These are phyloP conservation scores for Monosporozyma aquatica DNA, from an alignment of 805 yeast genomes.

Conservation along the genomic window DNA sequence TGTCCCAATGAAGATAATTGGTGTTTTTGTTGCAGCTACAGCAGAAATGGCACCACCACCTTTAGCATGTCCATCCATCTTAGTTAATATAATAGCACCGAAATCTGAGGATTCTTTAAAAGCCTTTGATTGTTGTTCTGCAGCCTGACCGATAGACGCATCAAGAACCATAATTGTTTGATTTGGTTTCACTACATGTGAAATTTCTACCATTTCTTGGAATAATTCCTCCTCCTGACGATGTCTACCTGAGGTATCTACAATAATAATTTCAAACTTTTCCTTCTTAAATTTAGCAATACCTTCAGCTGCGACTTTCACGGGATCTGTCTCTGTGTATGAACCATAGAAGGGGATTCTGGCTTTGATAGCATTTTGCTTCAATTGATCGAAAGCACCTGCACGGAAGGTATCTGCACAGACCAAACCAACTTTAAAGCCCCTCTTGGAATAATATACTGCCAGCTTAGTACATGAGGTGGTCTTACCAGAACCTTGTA, in stretches of 20 bases:
- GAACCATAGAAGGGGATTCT: constrained; percentile 91
- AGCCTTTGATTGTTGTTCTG: constrained; percentile 88
- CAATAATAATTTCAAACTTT: constrained; percentile 85
- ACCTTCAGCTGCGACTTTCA: constrained; percentile 83
- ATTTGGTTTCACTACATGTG: constrained; percentile 79
- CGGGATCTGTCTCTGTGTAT: constrained; percentile 93
- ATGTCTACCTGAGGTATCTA: constrained; percentile 97
- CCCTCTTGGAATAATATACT: constrained; percentile 85
- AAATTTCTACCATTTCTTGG: constrained; percentile 90
- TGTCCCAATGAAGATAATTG: constrained; percentile 92
- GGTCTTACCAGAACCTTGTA: constrained; percentile 98
- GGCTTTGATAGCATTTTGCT: constrained; percentile 94
- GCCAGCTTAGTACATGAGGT: constrained; percentile 96
- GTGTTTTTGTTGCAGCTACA: constrained; percentile 93
- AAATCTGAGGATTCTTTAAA: constrained; percentile 88
- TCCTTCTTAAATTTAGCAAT: constrained; percentile 85
- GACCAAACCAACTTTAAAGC: constrained; percentile 89
- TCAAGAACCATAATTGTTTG: constrained; percentile 97
- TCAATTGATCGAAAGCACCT: constrained; percentile 97
- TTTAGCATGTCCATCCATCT: constrained; percentile 97
- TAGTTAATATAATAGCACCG: constrained; percentile 90
- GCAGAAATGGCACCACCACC: constrained; percentile 99
- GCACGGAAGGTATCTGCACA: constrained; percentile 99
- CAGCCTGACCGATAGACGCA: constrained; percentile 97
- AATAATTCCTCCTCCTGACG: constrained; percentile 88